Conservation (phyloP, 202 grass and related monocot species). For the Panicum virgatum region DNA sequence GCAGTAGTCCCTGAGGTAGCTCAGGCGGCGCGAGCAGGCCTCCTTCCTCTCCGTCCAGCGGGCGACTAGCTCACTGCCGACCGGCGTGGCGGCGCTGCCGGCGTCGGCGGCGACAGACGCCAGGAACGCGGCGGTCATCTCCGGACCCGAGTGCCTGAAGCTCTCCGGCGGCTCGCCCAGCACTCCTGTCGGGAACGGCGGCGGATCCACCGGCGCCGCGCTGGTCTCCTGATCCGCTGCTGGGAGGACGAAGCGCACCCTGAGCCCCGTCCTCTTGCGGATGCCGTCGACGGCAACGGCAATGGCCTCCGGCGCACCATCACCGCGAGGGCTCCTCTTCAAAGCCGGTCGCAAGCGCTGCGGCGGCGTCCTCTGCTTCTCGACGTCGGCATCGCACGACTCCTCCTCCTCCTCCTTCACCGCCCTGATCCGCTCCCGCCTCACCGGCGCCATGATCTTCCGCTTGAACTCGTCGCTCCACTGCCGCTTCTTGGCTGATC, state of each 20-base stretch:
- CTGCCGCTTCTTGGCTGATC: not conserved
- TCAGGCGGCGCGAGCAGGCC: conserved; percentile 3
- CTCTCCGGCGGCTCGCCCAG: not conserved
- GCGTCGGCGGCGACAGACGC: not conserved
- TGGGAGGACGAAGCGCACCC: not conserved
- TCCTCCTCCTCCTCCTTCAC: not conserved
- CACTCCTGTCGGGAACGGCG: not conserved
- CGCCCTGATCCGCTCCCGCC: not conserved
- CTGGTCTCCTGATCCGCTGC: not conserved
- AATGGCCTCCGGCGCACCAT: not conserved
- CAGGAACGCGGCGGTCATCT: not conserved
- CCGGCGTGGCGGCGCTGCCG: not conserved
- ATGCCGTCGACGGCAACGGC: not conserved
- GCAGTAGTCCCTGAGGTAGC: conserved; percentile 20
- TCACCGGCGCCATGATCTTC: conserved; percentile 2
- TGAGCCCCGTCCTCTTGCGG: not conserved
- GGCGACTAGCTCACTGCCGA: not conserved
- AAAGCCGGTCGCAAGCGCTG: not conserved
- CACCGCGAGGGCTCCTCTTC: not conserved
- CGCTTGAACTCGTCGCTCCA: conserved; percentile 23
- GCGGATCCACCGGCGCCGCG: not conserved
- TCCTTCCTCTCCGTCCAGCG: not conserved
- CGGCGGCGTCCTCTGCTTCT: not conserved
- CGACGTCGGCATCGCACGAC: not conserved
- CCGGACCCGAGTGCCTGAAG: not conserved